Conservation (phyloP, 352 stramenopile species). For the Chrysophaeum taylorii region DNA sequence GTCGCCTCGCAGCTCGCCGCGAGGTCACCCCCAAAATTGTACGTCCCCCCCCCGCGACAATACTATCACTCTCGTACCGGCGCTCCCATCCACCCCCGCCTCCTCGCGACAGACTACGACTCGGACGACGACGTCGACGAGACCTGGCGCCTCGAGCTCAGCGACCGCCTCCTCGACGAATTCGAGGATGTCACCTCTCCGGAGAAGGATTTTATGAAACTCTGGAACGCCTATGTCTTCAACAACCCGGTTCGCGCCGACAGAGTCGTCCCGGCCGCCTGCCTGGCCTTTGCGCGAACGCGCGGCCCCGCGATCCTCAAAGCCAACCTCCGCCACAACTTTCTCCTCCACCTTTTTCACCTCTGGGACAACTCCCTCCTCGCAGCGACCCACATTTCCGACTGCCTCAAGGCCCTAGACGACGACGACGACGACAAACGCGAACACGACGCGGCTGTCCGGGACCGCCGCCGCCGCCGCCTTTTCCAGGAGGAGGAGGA, state of each 20-base stretch:
- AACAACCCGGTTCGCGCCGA: constrained; percentile 44
- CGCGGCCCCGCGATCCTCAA: constrained; percentile 46
- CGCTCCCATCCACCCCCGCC: constrained; percentile 52
- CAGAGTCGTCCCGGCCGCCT: not conserved
- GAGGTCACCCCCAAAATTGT: too few species aligned
- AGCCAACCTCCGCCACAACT: constrained; percentile 62
- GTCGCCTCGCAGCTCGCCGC: too few species aligned
- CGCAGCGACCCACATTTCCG: constrained; percentile 64
- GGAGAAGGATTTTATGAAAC: constrained; percentile 56
- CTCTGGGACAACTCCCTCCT: constrained; percentile 74
- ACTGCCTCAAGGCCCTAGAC: constrained; percentile 71
- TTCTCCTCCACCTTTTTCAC: constrained; percentile 72
- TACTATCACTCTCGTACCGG: constrained; percentile 73
- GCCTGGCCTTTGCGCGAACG: not conserved
- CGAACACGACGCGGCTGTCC: too few species aligned
- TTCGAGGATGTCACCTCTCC: constrained; percentile 67
- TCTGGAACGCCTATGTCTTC: constrained; percentile 69
- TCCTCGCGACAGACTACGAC: constrained; percentile 65
- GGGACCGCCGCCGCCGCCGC: too few species aligned
- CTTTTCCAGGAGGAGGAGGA: too few species aligned
- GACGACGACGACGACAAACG: constrained; percentile 5
- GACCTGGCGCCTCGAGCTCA: constrained; percentile 70
- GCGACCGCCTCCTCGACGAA: constrained; percentile 65
- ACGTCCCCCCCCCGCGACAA: constrained; percentile 61
- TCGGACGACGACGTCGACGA: constrained; percentile 72